Evolutionary conservation across 192 early-diverging fungal genomes (phyloP).

Genomic region (Irineochytrium annulatum): DNA sequence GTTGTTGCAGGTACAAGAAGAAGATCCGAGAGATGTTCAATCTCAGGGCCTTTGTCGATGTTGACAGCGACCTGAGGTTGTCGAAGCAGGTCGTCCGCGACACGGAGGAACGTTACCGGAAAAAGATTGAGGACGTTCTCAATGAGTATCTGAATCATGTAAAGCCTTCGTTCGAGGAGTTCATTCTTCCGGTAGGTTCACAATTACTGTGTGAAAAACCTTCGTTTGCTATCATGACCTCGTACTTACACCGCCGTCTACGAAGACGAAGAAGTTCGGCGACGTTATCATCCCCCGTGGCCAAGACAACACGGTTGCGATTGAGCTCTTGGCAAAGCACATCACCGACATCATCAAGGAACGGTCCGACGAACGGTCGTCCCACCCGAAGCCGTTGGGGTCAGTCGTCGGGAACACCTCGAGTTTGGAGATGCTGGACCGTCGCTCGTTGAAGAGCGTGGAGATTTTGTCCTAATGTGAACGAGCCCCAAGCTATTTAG

Average conservation of each 20-base stretch:
- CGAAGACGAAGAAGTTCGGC: conserved; percentile 40
- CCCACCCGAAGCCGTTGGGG: too few relatives aligned
- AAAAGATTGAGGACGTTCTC: conserved; percentile 53
- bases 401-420: too few relatives aligned
- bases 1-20: conserved; percentile 45
- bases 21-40: conserved; percentile 63
- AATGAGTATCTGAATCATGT: conserved; percentile 68
- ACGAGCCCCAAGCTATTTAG: too few relatives aligned
- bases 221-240: background rate
- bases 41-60: conserved; percentile 68
- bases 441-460: too few relatives aligned
- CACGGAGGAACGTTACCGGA: conserved; percentile 31
- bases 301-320: conserved; percentile 37
- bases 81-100: conserved; percentile 40
- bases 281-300: conserved; percentile 49
- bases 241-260: background rate
- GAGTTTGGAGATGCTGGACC: too few relatives aligned
- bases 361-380: too few relatives aligned
- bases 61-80: conserved; percentile 77
- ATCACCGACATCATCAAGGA: conserved; percentile 33
- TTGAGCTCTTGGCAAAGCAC: conserved; percentile 40
- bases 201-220: background rate
- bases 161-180: conserved; percentile 87
- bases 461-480: too few relatives aligned
- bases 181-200: conserved; percentile 64